Evolutionary conservation across 495 filamentous ascomycete species (phyloP).

Genomic region (Neurospora sp.): DNA sequence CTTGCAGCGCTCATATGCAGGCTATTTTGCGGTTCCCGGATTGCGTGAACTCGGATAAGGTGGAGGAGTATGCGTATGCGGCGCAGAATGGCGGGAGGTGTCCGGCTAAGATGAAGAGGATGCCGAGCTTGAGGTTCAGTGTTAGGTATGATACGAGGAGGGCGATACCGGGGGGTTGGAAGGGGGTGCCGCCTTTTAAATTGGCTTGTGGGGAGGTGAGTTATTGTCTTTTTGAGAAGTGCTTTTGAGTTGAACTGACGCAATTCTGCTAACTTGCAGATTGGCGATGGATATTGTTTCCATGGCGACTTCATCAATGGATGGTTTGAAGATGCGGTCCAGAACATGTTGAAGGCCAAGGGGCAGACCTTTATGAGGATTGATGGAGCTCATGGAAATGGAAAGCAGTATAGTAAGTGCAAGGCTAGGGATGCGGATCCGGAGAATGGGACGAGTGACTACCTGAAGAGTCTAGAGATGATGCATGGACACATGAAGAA

Average conservation of each 20-base stretch:
- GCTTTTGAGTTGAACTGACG: background rate
- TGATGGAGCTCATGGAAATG: slow-evolving; percentile 24
- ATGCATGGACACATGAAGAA: slow-evolving; percentile 8
- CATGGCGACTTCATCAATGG: slow-evolving; percentile 30
- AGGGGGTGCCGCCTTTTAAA: slow-evolving; percentile 23
- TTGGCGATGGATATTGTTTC: slow-evolving; percentile 28
- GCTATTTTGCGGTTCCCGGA: slow-evolving; percentile 26
- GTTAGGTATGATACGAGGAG: slow-evolving; percentile 21
- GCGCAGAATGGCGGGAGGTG: slow-evolving; percentile 21
- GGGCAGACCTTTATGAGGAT: slow-evolving; percentile 26
- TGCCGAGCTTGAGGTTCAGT: slow-evolving; percentile 24
- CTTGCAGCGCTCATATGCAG: slow-evolving; percentile 26
- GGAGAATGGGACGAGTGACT: slow-evolving; percentile 23
- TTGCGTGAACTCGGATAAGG: slow-evolving; percentile 24
- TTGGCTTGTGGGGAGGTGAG: slow-evolving; percentile 26
- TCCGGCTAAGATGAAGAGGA: slow-evolving; percentile 19
- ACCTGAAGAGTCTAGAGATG: slow-evolving; percentile 27
- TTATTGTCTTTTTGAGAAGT: background rate
- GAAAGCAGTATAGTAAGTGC: slow-evolving; percentile 23
- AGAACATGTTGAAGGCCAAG: slow-evolving; percentile 23
- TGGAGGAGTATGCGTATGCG: slow-evolving; percentile 24
- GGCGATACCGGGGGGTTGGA: slow-evolving; percentile 23
- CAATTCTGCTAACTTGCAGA: slow-evolving; percentile 5
- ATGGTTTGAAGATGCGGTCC: slow-evolving; percentile 26
- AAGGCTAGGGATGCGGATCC: slow-evolving; percentile 26